Evolutionary conservation across 2,329 filamentous ascomycete species (phyloP).

Genomic region (Ceratocystis cubensis): DNA sequence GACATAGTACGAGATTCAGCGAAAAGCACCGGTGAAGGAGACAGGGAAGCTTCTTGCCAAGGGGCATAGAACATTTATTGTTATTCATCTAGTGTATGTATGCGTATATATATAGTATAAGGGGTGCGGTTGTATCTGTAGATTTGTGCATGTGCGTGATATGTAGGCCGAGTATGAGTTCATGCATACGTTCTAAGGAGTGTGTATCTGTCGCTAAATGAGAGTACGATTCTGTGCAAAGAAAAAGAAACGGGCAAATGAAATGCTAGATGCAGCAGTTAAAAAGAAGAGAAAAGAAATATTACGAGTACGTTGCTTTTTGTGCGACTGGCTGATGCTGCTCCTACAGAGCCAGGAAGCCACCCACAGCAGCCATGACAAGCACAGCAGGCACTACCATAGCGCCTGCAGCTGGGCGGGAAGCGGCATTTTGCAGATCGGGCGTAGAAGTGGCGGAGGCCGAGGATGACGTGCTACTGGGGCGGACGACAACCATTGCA

Average conservation of each 20-base stretch:
- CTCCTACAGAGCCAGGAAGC: conserved; percentile 14
- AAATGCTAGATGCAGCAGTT: neutral
- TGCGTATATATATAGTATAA: neutral
- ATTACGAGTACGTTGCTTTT: neutral
- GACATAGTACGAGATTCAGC: no score
- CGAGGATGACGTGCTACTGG: conserved; percentile 25
- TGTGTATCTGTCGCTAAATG: neutral
- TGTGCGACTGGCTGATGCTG: no score
- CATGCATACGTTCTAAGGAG: neutral
- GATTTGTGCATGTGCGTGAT: neutral
- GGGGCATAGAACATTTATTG: no score
- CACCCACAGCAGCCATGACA: conserved; percentile 25
- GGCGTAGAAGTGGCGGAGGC: conserved; percentile 26
- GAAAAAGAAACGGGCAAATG: neutral
- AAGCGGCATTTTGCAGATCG: conserved; percentile 30
- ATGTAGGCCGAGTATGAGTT: neutral
- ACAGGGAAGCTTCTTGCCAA: neutral
- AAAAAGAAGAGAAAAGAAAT: neutral
- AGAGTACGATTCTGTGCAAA: neutral
- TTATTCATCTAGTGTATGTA: neutral
- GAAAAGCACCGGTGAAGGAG: no score
- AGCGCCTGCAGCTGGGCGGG: conserved; percentile 22
- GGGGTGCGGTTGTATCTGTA: neutral
- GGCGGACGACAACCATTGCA: conserved; percentile 36
- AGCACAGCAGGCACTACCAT: conserved; percentile 10